phyloP scores from a whole-genome alignment of 2,329 filamentous ascomycete species.

The Fusarium luffae region DNA sequence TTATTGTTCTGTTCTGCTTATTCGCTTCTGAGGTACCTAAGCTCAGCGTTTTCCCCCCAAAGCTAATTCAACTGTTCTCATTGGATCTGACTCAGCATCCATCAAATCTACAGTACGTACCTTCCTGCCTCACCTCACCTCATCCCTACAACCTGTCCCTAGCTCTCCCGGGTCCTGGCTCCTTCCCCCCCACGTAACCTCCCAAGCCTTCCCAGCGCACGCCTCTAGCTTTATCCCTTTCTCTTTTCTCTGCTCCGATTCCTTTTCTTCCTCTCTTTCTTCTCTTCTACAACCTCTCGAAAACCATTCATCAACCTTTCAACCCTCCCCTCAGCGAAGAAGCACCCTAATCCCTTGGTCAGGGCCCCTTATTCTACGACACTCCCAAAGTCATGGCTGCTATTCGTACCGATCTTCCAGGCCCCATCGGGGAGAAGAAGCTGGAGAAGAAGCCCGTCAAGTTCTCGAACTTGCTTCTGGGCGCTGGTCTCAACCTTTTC shows the following conservation, averaged over 20 bases:
- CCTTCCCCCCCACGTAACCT: constrained; percentile 28
- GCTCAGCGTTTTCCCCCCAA: constrained; percentile 20
- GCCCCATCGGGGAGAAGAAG: constrained; percentile 60
- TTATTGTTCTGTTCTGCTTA: constrained; percentile 28
- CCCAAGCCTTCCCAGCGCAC: constrained; percentile 30
- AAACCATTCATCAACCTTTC: constrained; percentile 6
- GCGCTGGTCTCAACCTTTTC: constrained; percentile 94
- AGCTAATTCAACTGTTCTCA: constrained; percentile 27
- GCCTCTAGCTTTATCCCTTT: constrained; percentile 39
- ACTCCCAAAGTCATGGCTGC: constrained; percentile 71
- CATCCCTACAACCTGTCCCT: constrained; percentile 4
- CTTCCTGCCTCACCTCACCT: not conserved
- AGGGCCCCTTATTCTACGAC: constrained; percentile 76
- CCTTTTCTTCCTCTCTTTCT: constrained; percentile 16
- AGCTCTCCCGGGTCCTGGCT: constrained; percentile 19
- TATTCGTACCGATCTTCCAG: constrained; percentile 65
- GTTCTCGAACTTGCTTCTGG: constrained; percentile 98
- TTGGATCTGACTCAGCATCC: constrained; percentile 38
- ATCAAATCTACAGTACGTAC: constrained; percentile 20
- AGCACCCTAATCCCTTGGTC: constrained; percentile 97
- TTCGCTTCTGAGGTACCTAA: not conserved
- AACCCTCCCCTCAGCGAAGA: constrained; percentile 70
- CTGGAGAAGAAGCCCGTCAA: constrained; percentile 99
- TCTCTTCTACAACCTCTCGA: constrained; percentile 34
- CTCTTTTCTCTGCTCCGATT: constrained; percentile 14